Conservation (phyloP, 306 rosid species). For the Sicyos edulis region DNA sequence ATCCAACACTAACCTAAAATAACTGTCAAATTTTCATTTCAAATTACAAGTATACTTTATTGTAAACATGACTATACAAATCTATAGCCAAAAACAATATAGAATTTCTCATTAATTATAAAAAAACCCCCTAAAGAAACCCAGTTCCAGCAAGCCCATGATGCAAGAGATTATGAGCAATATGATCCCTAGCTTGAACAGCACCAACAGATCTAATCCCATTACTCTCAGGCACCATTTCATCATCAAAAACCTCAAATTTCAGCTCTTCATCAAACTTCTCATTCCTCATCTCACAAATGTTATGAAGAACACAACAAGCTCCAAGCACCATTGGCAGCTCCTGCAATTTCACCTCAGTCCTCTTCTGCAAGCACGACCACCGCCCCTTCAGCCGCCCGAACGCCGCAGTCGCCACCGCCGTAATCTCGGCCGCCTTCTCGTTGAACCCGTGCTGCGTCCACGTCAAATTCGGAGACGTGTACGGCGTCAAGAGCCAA, state of each 20-base stretch:
- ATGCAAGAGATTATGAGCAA: constrained; percentile 88
- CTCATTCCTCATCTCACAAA: constrained; percentile 70
- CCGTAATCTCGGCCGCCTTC: constrained; percentile 70
- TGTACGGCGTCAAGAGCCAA: constrained; percentile 82
- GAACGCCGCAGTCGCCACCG: constrained; percentile 59
- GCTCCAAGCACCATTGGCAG: constrained; percentile 85
- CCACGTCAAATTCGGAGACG: constrained; percentile 68
- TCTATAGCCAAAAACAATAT: not conserved
- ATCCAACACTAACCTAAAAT: not conserved
- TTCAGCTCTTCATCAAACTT: constrained; percentile 47
- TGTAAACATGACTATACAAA: not conserved
- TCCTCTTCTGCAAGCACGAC: constrained; percentile 73
- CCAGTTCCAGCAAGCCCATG: constrained; percentile 88
- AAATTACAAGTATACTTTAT: not conserved
- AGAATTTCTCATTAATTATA: too few relatives aligned
- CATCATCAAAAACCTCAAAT: constrained; percentile 59
- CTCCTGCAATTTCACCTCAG: constrained; percentile 86
- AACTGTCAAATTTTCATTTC: not conserved
- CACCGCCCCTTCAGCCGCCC: constrained; percentile 80
- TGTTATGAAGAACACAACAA: constrained; percentile 86
- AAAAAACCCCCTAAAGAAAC: too few relatives aligned
- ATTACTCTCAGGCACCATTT: constrained; percentile 52
- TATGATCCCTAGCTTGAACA: constrained; percentile 63
- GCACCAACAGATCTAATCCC: constrained; percentile 51
- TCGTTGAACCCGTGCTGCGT: constrained; percentile 86